Conservation (phyloP, 2,329 filamentous ascomycete species). For the Escovopsis sp. region DNA sequence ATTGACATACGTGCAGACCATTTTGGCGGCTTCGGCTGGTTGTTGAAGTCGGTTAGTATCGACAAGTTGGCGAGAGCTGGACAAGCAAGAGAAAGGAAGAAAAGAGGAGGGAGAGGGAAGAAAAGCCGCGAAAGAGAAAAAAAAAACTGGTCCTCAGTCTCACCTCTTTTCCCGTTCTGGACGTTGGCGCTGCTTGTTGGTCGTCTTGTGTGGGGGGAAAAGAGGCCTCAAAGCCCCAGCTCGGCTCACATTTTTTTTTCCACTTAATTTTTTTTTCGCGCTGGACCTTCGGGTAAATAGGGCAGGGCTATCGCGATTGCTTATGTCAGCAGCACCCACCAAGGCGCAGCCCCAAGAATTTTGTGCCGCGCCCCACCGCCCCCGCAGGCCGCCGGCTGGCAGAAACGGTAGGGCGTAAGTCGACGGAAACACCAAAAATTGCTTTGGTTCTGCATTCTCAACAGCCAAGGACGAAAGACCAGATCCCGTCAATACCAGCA, state of each 20-base stretch:
- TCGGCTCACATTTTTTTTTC: not conserved
- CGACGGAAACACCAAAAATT: constrained; percentile 14
- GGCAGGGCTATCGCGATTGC: constrained; percentile 18
- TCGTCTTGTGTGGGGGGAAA: not conserved
- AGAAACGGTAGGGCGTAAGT: not conserved
- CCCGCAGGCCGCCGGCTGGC: constrained; percentile 9
- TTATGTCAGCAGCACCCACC: constrained; percentile 8
- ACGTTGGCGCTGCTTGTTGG: too few relatives aligned
- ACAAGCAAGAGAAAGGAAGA: constrained; percentile 6
- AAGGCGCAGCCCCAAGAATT: constrained; percentile 5
- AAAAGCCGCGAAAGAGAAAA: not conserved
- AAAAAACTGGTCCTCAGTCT: not conserved
- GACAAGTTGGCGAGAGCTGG: constrained; percentile 14
- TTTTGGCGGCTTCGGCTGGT: constrained; percentile 25
- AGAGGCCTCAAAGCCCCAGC: not conserved
- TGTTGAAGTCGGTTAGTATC: constrained; percentile 25
- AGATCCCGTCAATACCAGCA: constrained; percentile 29
- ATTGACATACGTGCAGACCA: constrained; percentile 40
- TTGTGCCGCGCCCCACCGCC: constrained; percentile 27
- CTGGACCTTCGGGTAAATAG: constrained; percentile 11
- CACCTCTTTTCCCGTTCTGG: too few relatives aligned
- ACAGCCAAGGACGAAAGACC: constrained; percentile 21
- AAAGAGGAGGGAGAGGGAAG: constrained; percentile 5
- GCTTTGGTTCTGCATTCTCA: constrained; percentile 17
- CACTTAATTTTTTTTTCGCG: too few relatives aligned